These are phyloP conservation scores for Leccinum subrobustum DNA, from an alignment of 1,284 basidiomycete species.

Conservation along the genomic window DNA sequence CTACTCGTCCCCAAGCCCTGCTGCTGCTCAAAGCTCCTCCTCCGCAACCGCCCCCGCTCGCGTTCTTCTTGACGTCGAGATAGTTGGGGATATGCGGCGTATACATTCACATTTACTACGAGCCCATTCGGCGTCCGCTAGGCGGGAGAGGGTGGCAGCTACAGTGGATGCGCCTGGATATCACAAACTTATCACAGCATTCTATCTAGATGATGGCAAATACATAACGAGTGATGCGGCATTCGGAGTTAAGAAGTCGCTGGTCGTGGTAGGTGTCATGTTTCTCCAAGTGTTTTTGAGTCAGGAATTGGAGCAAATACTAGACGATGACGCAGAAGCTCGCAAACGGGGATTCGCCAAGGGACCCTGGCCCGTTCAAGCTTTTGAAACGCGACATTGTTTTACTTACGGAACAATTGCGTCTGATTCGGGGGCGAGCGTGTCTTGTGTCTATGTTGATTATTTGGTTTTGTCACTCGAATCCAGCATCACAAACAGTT, in stretches of 20 bases:
- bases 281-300: constrained; percentile 15
- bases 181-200: too few species aligned
- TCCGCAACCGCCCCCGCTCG: too few species aligned
- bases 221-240: constrained; percentile 71
- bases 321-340: constrained; percentile 53
- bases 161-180: too few species aligned
- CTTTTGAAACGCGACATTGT: constrained; percentile 62
- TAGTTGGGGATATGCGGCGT: too few species aligned
- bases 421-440: constrained; percentile 5
- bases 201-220: constrained; percentile 40
- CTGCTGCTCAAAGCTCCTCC: too few species aligned
- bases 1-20: too few species aligned
- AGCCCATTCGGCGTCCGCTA: too few species aligned
- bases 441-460: background rate
- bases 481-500: background rate
- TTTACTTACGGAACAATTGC: constrained; percentile 46
- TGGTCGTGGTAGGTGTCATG: constrained; percentile 49
- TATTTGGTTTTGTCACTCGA: background rate
- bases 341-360: constrained; percentile 61
- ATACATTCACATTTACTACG: too few species aligned
- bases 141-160: too few species aligned
- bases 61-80: too few species aligned
- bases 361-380: constrained; percentile 52
- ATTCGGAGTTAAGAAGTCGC: constrained; percentile 74
- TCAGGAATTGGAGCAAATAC: constrained; percentile 44